Base-by-base conservation (phyloP, 257 asterid genomes). In the Forsythia suspensa region DNA sequence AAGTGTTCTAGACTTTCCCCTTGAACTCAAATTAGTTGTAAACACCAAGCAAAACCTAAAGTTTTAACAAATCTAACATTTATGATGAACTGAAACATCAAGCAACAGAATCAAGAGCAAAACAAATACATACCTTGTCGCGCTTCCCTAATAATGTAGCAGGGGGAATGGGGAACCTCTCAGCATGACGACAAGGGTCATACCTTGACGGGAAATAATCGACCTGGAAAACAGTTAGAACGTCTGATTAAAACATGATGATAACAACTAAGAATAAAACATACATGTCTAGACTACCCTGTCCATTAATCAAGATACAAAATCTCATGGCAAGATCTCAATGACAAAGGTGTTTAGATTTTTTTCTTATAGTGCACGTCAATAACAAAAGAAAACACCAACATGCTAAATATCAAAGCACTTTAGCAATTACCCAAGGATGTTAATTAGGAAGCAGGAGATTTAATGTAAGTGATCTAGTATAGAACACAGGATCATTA, bases 181-280 rank as follows among this genome's bases (percentile, higher is more conserved):
- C 96, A 41, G 96, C 91, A 73, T 87, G 91, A 65, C 89, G 91
- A 67, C 77, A 42, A 55, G 94, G 89, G 80, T 91, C 94, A 13
- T 88, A 87, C 85, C 92, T 89, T n/a, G 96, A 91, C n/a, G 96
- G 94, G 81, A 88, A 88, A 80, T 91, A 89, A 82, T 91, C 86
- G n/a, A 91, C 91, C 96, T 91, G 69, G 20, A 73, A 80, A 76
- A 43, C 40, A 59, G 34, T 61, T 63, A 63, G 36, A 73, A 57
- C 36, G 73, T 76, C 44, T 24, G 41, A 61, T 72, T 4, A 72
- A 38, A 80, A 34, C 71, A 75, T 52, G 74, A 73, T 79, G 20
- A 52, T 8, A 77, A 59, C 18, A 63, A 12, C 67, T 16, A n/a
- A 29, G 75, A 65, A 42, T 34, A 38, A 51, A 67, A 13, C 42